Percentiles rank a stretch among this genome's conserved stretches.
Conservation (phyloP, 1,139 yeast genomes). For the Pichia sp. region DNA sequence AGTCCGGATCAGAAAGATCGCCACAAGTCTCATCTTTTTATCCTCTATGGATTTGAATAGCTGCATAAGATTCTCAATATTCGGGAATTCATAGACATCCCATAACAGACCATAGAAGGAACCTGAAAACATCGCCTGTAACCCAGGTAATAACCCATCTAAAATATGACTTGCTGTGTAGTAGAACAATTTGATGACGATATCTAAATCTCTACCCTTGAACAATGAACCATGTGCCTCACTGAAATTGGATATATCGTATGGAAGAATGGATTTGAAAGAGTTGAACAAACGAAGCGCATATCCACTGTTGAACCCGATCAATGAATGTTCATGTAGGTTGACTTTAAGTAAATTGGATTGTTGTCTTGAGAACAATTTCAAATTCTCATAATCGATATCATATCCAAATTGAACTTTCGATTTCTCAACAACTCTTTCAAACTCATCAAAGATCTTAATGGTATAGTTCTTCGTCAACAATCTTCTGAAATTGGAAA, state of each 20-base stretch:
- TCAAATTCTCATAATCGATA: constrained; percentile 6
- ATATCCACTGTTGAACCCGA: constrained; percentile 12
- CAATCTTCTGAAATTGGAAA: too few species aligned
- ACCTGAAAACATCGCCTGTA: too few species aligned
- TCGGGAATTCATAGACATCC: too few species aligned
- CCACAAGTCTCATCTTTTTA: too few species aligned
- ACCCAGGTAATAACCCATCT: too few species aligned
- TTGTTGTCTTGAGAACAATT: constrained; percentile 8
- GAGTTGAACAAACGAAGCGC: constrained; percentile 13
- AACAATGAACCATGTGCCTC: background rate
- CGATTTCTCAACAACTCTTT: constrained; percentile 12
- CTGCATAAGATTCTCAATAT: too few species aligned
- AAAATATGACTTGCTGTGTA: too few species aligned
- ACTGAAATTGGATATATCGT: constrained; percentile 7
- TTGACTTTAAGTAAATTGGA: background rate
- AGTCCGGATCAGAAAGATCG: too few species aligned
- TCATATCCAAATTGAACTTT: constrained; percentile 1
- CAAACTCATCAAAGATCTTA: constrained; percentile 11
- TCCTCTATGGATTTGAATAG: too few species aligned
- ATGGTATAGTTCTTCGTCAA: background rate
- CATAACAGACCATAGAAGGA: too few species aligned
- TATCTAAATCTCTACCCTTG: background rate
- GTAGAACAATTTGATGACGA: too few species aligned
- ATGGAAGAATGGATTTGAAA: constrained; percentile 15
- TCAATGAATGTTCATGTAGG: constrained; percentile 1